Base-by-base conservation (phyloP, 768 basidiomycete species). In the Trametes gibbosa region DNA sequence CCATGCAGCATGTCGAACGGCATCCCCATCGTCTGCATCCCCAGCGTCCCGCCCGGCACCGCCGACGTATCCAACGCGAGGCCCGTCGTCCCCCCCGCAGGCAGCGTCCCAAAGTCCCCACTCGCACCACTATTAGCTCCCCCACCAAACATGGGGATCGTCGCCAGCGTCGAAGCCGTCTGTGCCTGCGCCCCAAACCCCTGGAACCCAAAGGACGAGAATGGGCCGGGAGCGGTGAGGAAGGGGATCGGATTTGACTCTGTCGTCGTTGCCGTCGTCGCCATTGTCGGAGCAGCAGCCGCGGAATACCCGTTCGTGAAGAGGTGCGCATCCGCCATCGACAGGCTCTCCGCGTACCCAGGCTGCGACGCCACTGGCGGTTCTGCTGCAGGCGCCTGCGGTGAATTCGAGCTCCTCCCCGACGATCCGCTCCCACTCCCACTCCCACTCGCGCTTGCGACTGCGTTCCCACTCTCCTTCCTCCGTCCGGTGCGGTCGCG, bases 1-100 rank as follows among this genome's bases (percentile, higher is more conserved):
- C 63, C 55, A 32, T 65, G 67, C 42, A 68, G 59, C 50, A 68
- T 52, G 29, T 66, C 62, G 54, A 63, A 66, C 16, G 67, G 65
- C 63, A 65, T 59, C 27, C 63, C 24, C 63, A 62, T 61, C 35
- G 63, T 48, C 42, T 63, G 64, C 21, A 54, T 16, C 13, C 25
- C 34, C 25, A 39, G 16, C 10, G 27, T 27, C 24, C 21, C 43
- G 9, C 34, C 13, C 50, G 55, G 10, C 12, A 23, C 51, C 21
- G 29, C 29, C 29, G 29, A 32, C 29, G 29, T 32, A 32, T 32
- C 29, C 29, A 32, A 10, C 29, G 29, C 29, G 29, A 32, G 4
- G 29, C 29, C 29, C 29, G 29, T 32, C 29, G 32, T 17, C 23
- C 51, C 37, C 19, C 25, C 32, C 55, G 25, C n/a, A 47, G 40